Base-by-base conservation (phyloP, 352 stramenopile species). In the Globisporangium solare region DNA sequence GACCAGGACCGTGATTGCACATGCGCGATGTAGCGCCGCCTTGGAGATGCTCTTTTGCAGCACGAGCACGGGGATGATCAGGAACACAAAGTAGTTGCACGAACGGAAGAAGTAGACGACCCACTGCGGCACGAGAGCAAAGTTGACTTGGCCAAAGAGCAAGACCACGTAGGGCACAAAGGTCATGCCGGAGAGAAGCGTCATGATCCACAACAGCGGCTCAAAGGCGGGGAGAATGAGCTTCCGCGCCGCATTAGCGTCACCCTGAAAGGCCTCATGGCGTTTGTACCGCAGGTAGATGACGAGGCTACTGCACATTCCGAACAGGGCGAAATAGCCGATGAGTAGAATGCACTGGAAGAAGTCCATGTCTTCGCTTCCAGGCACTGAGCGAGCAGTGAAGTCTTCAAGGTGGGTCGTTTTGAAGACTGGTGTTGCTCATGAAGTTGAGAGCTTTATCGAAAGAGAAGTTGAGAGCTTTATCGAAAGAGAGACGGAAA, bases 211-310 rank as follows among this genome's bases (percentile, higher is more conserved):
- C 13, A 86, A 62, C 39, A 86, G 46, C 21, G 75, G 75, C 18
- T 86, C 73, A 43, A 69, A 86, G 1, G 75, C 65, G 10, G 75
- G 75, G 18, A 86, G 48, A 20, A 86, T 75, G 61, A 83, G 72
- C 58, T 83, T 81, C 24, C 71, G 67, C 22, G 74, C 74, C 15
- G 74, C 74, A 1, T 49, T 60, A 27, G 63, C 51, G 39, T 76
- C 70, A 32, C 74, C 74, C 35, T 66, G 59, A 42, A 79, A 53
- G 27, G 71, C 71, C 1, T 60, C 70, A 43, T 62, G 65, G 13
- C 74, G 66, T 24, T 79, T 77, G 27, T 60, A 59, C 6, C 70
- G 70, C 43, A 85, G 52, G 58, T 81, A 84, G 14, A 63, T 27
- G 35, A 81, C 54, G 24, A 84, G 64, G 3, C 18, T 58, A 18